Evolutionary conservation across 192 early-diverging fungal species (phyloP), one percentile per base, ranked within the genome.

Genomic region (Entomortierella lignicola): DNA sequence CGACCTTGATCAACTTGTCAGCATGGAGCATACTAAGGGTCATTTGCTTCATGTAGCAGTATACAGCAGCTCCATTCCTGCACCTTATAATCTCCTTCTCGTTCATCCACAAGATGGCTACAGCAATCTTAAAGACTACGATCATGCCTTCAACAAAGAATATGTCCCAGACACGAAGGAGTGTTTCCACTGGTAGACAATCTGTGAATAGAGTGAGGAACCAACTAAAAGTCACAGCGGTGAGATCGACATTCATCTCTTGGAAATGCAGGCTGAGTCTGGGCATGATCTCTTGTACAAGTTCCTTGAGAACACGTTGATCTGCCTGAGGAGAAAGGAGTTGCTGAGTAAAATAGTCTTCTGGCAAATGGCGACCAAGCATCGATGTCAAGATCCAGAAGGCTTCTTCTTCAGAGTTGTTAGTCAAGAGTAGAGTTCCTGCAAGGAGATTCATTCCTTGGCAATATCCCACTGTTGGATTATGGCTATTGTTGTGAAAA

Each of bases 401-500:
- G 8, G 87, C 70, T 23, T 86, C 85, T 50, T 71, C 68, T 29
- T 83, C 73, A 26, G 67, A 59, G 53, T 85, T 73, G 15, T 86
- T 85, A 5, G 87, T 85, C 23, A 75, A 37, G 6, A 89, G 74
- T 12, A 89, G 63, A 7, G 84, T 86, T 51, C 73, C 73, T 17
- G 85, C 85, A 20, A 89, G 77, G 53, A 83, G 81, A 54, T 89
- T 83, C 87, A 89, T 89, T 54, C 87, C 87, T 69, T 89, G 87
- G 55, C 87, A 89, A 64, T 89, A 89, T 25, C 87, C 87, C 27
- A 82, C 69, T 8, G 55, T 71, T 0, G 87, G 85, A 54, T 82
- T 81, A 17, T 79, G 67, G 0, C 75, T 79, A 32, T 15, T 26
- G 6, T 18, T 21, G 12, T 23, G 37, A 66, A 30, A 39, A 17